Percentiles rank a stretch among this genome's conserved stretches.
Evolutionary conservation across 75 land plant species (phyloP).

Genomic region (Chamaecyparis obtusa): DNA sequence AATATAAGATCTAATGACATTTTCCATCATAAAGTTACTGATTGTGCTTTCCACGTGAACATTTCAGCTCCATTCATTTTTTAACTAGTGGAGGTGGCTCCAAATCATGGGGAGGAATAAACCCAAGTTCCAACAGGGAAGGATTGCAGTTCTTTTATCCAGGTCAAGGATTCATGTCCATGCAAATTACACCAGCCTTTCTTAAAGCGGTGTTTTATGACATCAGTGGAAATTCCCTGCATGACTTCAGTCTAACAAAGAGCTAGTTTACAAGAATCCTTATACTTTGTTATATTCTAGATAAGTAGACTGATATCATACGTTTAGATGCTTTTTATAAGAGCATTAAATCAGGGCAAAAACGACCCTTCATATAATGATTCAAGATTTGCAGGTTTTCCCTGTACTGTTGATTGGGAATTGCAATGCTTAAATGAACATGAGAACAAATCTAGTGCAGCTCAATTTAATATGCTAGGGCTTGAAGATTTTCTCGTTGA

Average conservation of each 20-base stretch:
- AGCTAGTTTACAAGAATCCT: neutral
- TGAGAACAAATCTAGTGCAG: no score
- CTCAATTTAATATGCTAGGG: no score
- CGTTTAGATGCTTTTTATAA: neutral
- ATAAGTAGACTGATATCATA: neutral
- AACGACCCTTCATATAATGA: neutral
- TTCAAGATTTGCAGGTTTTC: neutral
- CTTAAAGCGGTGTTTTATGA: slow-evolving; percentile 10
- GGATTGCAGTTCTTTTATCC: slow-evolving; percentile 20
- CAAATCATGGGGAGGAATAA: slow-evolving; percentile 14
- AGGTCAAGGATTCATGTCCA: slow-evolving; percentile 24
- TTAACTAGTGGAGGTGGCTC: slow-evolving; percentile 25
- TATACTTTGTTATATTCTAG: neutral
- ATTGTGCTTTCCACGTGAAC: neutral
- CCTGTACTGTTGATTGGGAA: no score
- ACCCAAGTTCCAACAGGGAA: neutral
- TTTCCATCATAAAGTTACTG: neutral
- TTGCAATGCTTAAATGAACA: no score
- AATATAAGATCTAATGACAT: neutral
- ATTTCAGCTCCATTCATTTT: slow-evolving; percentile 20
- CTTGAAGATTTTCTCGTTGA: no score
- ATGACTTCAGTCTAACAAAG: slow-evolving; percentile 5
- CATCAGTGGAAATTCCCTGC: slow-evolving; percentile 16
- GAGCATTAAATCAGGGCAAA: neutral
- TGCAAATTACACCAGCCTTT: slow-evolving; percentile 13